phyloP scores from a whole-genome alignment of 2,329 filamentous ascomycete genomes.

The Pseudogymnoascus destructans region DNA sequence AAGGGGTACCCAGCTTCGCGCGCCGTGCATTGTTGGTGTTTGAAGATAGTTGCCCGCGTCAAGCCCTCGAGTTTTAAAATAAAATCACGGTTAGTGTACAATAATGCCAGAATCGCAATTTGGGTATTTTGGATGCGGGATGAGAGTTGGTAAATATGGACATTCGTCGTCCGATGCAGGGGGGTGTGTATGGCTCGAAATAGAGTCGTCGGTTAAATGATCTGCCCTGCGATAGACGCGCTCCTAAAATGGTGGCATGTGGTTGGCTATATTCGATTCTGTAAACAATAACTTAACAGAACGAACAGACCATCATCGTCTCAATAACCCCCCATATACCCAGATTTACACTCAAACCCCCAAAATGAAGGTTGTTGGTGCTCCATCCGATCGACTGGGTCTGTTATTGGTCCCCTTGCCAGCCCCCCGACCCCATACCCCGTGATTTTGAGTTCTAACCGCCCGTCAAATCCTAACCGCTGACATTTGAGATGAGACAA shows the following conservation, averaged over 20 bases:
- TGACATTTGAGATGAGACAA: constrained; percentile 10
- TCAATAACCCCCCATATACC: constrained; percentile 3
- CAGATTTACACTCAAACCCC: not conserved
- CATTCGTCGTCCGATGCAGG: not conserved
- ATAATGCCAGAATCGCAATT: not conserved
- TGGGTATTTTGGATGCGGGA: not conserved
- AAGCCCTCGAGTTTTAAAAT: constrained; percentile 7
- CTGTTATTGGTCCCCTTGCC: not conserved
- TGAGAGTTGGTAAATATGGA: constrained; percentile 2
- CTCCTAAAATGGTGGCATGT: constrained; percentile 6
- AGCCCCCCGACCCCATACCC: not conserved
- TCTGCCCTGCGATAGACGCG: constrained; percentile 2
- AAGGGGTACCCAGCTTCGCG: not conserved
- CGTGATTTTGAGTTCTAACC: constrained; percentile 7
- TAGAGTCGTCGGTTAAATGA: constrained; percentile 6
- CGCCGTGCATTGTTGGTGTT: constrained; percentile 4
- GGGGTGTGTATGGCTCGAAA: not conserved
- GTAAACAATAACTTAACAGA: not conserved
- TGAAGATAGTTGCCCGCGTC: not conserved
- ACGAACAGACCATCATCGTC: not conserved
- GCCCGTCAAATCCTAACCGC: constrained; percentile 8
- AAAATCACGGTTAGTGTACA: not conserved
- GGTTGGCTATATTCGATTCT: constrained; percentile 5
- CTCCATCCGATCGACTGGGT: not conserved
- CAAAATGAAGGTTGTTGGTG: not conserved